A percentile compares a stretch with the other conserved stretches of the same genome.
Conservation (phyloP, 139 green algal genomes). For the Coelastrella sp. region DNA sequence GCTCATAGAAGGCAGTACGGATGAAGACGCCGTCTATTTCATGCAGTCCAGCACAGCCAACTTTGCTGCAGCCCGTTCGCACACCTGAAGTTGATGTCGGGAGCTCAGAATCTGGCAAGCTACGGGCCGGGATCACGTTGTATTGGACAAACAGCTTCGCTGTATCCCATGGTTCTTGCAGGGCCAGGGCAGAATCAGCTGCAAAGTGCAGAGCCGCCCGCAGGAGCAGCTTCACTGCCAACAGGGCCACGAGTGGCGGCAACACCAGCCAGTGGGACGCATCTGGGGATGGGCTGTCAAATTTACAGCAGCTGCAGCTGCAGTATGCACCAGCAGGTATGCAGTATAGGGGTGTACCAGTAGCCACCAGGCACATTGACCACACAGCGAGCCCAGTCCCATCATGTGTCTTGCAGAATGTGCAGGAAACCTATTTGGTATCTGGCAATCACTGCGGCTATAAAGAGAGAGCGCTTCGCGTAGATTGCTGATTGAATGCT, state of each 20-base stretch:
- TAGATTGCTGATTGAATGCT: not conserved
- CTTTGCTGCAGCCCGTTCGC: no score
- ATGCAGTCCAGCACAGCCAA: no score
- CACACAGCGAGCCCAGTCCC: not conserved
- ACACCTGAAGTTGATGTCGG: no score
- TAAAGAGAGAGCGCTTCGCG: no score
- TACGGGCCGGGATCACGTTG: no score
- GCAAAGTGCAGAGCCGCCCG: slow-evolving; percentile 3
- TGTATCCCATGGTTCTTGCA: not conserved
- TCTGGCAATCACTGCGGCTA: no score
- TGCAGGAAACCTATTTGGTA: no score
- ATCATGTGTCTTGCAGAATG: no score
- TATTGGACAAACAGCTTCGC: no score
- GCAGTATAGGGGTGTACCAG: not conserved
- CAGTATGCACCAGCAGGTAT: slow-evolving; percentile 8
- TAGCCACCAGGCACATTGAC: not conserved
- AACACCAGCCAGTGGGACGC: not conserved
- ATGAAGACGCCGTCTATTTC: no score
- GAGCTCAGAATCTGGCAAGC: no score
- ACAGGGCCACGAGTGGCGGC: not conserved
- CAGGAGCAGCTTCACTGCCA: not conserved
- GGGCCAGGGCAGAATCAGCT: not conserved
- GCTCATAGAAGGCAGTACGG: no score
- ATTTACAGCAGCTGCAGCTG: slow-evolving; percentile 40
- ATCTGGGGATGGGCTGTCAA: not conserved